Conservation (phyloP, 352 stramenopile genomes). For the Phytopythium aichiense region DNA sequence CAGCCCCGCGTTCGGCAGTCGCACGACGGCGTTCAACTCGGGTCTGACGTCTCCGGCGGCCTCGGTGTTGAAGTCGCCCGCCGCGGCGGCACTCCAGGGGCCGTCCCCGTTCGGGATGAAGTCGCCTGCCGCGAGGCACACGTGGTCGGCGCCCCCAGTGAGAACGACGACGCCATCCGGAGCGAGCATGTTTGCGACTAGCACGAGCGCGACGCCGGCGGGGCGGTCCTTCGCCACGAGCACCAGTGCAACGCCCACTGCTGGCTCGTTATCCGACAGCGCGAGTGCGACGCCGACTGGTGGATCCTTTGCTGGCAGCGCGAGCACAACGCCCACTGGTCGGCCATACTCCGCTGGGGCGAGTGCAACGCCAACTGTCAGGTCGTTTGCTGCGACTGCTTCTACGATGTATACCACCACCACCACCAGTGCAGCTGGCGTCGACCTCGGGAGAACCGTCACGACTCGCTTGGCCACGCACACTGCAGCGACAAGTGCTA, state of each 20-base stretch:
- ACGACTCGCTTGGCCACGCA: background rate
- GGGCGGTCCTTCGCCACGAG: background rate
- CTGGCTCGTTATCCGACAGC: background rate
- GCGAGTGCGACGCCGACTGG: background rate
- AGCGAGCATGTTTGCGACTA: background rate
- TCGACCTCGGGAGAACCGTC: background rate
- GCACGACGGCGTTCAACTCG: slow-evolving; percentile 5
- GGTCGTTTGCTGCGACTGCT: slow-evolving; percentile 1
- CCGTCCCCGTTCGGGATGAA: slow-evolving; percentile 3
- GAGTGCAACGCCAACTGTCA: background rate
- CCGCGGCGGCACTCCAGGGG: slow-evolving; percentile 1
- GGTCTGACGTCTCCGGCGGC: slow-evolving; percentile 4
- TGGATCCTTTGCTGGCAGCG: background rate
- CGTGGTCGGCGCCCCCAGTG: slow-evolving; percentile 1
- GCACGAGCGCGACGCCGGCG: background rate
- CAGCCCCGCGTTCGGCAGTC: slow-evolving; percentile 1
- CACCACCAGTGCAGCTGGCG: background rate
- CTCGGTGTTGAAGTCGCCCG: background rate
- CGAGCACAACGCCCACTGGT: background rate
- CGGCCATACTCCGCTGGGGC: background rate
- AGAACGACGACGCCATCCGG: slow-evolving; percentile 7
- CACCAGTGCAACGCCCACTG: background rate
- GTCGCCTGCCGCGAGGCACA: slow-evolving; percentile 1
- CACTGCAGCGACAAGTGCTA: no score
- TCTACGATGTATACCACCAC: slow-evolving; percentile 8